Conservation (phyloP, 768 basidiomycete genomes). For the Rhizopogon salebrosus region DNA sequence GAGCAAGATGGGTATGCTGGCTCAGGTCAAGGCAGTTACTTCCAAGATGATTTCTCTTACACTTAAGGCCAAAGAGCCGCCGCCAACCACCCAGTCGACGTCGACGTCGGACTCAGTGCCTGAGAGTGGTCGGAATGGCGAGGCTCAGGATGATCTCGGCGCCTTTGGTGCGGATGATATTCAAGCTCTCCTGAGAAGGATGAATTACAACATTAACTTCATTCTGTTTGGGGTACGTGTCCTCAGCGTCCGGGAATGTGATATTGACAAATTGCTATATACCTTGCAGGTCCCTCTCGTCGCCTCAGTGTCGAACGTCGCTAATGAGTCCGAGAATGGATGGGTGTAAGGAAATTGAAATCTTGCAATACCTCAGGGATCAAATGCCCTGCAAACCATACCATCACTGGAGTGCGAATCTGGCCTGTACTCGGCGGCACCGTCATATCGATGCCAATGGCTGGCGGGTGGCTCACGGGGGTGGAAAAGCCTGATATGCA, state of each 20-base stretch:
- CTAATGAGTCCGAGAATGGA: no score
- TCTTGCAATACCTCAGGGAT: no score
- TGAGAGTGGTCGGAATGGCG: neutral
- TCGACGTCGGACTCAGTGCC: neutral
- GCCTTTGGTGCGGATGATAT: conserved; percentile 2
- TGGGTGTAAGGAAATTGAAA: no score
- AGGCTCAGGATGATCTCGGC: neutral
- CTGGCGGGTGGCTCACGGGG: no score
- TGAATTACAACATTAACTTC: neutral
- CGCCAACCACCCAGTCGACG: neutral
- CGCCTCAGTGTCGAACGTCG: no score
- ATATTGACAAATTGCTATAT: neutral
- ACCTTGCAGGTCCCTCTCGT: neutral
- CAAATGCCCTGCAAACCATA: no score
- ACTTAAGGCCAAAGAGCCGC: neutral
- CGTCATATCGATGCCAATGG: no score
- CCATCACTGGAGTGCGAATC: no score
- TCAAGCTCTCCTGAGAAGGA: neutral
- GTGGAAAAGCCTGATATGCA: no score
- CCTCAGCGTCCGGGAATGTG: neutral
- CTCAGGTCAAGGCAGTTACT: neutral
- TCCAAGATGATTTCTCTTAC: neutral
- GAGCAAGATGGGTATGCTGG: neutral
- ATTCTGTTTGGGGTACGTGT: conserved; percentile 1
- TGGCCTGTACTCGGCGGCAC: no score